Conservation (phyloP, 495 filamentous ascomycete genomes). For the Sphaerosporella brunnea region DNA sequence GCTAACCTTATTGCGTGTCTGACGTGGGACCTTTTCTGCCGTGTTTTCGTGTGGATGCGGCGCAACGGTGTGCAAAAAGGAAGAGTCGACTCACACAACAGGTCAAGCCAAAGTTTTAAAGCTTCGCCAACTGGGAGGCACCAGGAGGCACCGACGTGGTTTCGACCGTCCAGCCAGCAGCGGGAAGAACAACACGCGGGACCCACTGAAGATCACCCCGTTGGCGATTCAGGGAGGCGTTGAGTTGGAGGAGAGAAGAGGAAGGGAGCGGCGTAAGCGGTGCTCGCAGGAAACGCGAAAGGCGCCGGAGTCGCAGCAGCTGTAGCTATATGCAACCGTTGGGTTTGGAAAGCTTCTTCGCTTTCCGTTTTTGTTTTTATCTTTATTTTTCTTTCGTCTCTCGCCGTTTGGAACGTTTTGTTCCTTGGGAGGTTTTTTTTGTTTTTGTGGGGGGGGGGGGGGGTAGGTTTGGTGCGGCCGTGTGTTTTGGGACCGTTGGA, state of each 20-base stretch:
- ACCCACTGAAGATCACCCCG: background rate
- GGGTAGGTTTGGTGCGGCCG: background rate
- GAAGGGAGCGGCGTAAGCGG: background rate
- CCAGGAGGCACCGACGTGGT: constrained; percentile 4
- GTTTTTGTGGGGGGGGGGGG: too few species aligned
- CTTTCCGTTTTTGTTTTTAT: background rate
- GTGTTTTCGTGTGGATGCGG: background rate
- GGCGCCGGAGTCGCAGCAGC: background rate
- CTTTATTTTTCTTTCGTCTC: background rate
- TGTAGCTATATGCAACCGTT: background rate
- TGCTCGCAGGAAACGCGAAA: background rate
- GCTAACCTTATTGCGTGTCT: too few species aligned
- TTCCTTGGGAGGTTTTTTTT: too few species aligned
- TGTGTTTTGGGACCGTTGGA: background rate
- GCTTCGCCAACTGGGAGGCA: background rate
- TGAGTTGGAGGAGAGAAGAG: background rate
- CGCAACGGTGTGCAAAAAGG: background rate
- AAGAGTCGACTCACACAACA: background rate
- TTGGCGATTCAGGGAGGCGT: background rate
- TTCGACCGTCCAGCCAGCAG: background rate
- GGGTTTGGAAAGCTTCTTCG: background rate
- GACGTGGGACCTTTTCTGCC: too few species aligned
- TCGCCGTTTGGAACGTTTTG: background rate
- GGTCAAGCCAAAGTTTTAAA: background rate
- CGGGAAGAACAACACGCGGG: background rate